Evolutionary conservation across 192 early-diverging fungal species (phyloP).

Genomic region (Gigaspora rosea): DNA sequence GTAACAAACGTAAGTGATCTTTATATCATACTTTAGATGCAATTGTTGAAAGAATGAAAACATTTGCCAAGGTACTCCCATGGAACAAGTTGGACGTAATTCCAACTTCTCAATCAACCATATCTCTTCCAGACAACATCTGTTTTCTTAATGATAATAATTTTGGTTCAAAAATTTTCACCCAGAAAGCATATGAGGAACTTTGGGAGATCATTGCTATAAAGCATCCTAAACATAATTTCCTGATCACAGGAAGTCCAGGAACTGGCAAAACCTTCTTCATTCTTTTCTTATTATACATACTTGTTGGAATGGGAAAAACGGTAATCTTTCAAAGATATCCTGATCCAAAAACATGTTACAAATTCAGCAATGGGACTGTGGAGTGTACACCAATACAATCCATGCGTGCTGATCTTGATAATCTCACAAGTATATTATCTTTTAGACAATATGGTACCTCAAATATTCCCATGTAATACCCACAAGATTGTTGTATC

Average conservation of each 20-base stretch:
- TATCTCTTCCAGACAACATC: neutral
- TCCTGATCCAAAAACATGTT: neutral
- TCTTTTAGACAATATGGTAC: slow-evolving; percentile 2
- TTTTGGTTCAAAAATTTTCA: slow-evolving; percentile 6
- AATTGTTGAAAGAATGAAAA: neutral
- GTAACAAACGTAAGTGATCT: too few relatives aligned
- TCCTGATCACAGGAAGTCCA: slow-evolving; percentile 22
- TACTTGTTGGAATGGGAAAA: slow-evolving; percentile 2
- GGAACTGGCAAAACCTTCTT: slow-evolving; percentile 16
- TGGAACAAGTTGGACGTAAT: slow-evolving; percentile 13
- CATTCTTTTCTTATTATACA: slow-evolving; percentile 20
- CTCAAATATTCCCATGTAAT: slow-evolving; percentile 1
- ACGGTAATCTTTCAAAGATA: neutral
- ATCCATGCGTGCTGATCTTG: neutral
- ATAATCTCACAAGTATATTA: slow-evolving; percentile 14
- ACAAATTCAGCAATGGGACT: slow-evolving; percentile 21
- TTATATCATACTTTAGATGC: neutral
- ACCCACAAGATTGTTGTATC: slow-evolving; percentile 7
- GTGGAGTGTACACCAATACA: neutral
- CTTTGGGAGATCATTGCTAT: slow-evolving; percentile 9
- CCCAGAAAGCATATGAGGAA: slow-evolving; percentile 16
- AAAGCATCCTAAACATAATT: neutral
- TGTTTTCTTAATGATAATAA: neutral
- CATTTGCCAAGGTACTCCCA: slow-evolving; percentile 15
- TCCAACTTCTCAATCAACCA: neutral